Evolutionary conservation across 257 asterid species (phyloP).

Genomic region (Paraleonurus japonicus): DNA sequence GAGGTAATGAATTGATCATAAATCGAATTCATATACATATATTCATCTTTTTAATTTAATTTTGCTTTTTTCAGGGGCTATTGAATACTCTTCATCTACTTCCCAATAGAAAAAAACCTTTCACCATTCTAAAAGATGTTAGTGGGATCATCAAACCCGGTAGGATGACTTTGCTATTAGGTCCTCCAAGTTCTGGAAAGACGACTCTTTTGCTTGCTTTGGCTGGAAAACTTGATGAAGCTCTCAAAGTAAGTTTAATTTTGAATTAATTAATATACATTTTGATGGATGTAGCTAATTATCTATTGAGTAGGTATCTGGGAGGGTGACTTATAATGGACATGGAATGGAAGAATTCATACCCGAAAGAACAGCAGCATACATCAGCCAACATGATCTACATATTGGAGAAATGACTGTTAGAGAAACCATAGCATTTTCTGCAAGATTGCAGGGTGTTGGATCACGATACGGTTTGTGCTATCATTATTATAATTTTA

Average conservation of each 20-base stretch:
- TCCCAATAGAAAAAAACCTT: conserved; percentile 48
- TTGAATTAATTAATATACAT: too few relatives aligned
- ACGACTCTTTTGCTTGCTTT: conserved; percentile 54
- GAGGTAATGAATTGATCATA: too few relatives aligned
- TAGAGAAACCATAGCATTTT: conserved; percentile 66
- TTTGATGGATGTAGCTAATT: too few relatives aligned
- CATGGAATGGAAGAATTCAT: conserved; percentile 56
- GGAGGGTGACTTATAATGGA: conserved; percentile 57
- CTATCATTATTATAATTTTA: too few relatives aligned
- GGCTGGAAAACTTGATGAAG: conserved; percentile 64
- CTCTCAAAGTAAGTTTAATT: conserved; percentile 41
- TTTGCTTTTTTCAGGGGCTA: too few relatives aligned
- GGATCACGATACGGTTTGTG: conserved; percentile 65
- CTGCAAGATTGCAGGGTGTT: conserved; percentile 76
- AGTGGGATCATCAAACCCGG: conserved; percentile 68
- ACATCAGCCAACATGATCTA: conserved; percentile 62
- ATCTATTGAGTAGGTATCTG: too few relatives aligned
- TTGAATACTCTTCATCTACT: conserved; percentile 40
- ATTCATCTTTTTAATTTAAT: too few relatives aligned
- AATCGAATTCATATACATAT: too few relatives aligned
- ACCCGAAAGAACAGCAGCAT: conserved; percentile 62
- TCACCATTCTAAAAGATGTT: conserved; percentile 61
- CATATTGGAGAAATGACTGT: conserved; percentile 83
- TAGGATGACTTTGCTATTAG: conserved; percentile 60
- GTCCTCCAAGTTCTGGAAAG: conserved; percentile 72